phyloP scores from a whole-genome alignment of 768 basidiomycete species.

The Omphalotus guepiniiformis region DNA sequence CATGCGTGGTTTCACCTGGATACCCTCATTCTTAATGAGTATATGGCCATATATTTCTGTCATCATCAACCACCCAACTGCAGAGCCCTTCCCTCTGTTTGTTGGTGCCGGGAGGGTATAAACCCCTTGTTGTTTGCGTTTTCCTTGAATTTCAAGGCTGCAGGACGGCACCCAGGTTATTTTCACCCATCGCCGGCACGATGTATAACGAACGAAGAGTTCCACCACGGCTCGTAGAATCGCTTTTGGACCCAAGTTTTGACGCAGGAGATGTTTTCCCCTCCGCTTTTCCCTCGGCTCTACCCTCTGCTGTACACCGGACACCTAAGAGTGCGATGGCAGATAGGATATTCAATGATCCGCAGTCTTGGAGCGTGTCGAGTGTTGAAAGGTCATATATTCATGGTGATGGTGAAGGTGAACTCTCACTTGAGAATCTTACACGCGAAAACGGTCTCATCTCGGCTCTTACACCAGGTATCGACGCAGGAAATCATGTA shows the following conservation, averaged over 20 bases:
- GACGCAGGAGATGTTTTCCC: neutral
- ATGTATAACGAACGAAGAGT: neutral
- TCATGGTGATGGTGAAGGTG: neutral
- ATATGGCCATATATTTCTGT: conserved; percentile 2
- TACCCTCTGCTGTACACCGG: too few relatives aligned
- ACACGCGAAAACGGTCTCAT: neutral
- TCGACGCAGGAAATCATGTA: neutral
- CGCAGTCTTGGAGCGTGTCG: conserved; percentile 7
- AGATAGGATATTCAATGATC: conserved; percentile 9
- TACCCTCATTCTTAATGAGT: neutral
- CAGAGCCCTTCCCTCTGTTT: neutral
- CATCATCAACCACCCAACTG: too few relatives aligned
- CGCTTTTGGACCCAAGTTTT: conserved; percentile 5
- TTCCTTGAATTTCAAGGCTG: conserved; percentile 4
- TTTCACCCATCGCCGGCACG: neutral
- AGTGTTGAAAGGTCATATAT: neutral
- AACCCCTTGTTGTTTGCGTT: neutral
- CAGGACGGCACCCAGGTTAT: conserved; percentile 5
- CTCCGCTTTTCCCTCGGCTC: conserved; percentile 23
- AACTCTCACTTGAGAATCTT: neutral
- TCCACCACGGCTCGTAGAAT: conserved; percentile 1
- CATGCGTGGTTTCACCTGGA: neutral
- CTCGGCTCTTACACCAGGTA: neutral
- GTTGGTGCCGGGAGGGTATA: conserved; percentile 22
- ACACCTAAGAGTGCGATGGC: conserved; percentile 8